Conservation (phyloP, 257 asterid genomes). For the Cruciata laevipes region DNA sequence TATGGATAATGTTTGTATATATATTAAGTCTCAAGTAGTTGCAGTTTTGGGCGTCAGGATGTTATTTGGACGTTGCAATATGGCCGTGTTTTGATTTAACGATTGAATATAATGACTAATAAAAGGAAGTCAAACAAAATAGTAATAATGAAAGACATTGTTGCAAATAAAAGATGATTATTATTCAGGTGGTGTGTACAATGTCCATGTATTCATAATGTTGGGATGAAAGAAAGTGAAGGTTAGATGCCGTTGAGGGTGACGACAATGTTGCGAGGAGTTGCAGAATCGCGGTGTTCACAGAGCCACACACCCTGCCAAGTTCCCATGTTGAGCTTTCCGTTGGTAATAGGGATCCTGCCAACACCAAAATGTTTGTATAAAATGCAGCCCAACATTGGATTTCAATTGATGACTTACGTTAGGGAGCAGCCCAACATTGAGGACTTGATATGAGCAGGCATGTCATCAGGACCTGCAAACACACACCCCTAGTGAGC, state of each 20-base stretch:
- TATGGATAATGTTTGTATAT: no score
- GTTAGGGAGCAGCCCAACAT: constrained; percentile 92
- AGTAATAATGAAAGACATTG: no score
- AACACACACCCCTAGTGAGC: no score
- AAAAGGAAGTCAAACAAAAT: no score
- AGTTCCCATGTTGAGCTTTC: constrained; percentile 89
- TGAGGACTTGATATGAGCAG: constrained; percentile 94
- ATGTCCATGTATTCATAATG: no score
- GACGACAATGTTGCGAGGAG: constrained; percentile 72
- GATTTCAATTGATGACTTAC: constrained; percentile 41
- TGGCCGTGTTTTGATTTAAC: no score
- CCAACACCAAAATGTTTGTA: constrained; percentile 1
- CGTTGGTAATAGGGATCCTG: constrained; percentile 91
- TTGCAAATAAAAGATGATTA: no score
- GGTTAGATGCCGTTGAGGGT: constrained; percentile 58
- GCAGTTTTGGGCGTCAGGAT: no score
- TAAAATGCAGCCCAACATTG: no score
- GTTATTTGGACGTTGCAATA: no score
- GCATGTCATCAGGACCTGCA: constrained; percentile 99
- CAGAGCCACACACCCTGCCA: constrained; percentile 99
- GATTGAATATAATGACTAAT: no score
- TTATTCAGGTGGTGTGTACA: background rate
- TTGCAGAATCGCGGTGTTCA: constrained; percentile 91
- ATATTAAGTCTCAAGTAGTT: no score
- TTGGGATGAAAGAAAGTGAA: background rate